These are phyloP conservation scores for Pseudogymnoascus sp. DNA, from an alignment of 2,329 filamentous ascomycete species.

Conservation along the genomic window DNA sequence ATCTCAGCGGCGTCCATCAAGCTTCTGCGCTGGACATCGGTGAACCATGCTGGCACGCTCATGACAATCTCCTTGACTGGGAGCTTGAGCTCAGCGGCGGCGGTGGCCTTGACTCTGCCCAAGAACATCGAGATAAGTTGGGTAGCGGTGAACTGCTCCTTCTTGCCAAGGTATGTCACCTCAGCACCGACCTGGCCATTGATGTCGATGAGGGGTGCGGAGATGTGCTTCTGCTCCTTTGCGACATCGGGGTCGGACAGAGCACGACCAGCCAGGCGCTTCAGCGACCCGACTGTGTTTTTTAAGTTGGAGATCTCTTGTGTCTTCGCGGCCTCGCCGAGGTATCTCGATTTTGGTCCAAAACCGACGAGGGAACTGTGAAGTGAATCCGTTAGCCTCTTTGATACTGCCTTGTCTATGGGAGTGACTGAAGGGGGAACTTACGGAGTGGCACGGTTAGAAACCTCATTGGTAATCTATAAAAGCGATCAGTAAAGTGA, in stretches of 20 bases:
- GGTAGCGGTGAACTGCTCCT: slow-evolving; percentile 89
- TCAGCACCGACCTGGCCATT: slow-evolving; percentile 93
- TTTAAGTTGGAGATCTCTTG: slow-evolving; percentile 99
- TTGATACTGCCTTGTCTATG: neutral
- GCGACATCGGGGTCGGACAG: slow-evolving; percentile 87
- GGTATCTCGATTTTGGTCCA: slow-evolving; percentile 84
- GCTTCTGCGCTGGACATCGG: slow-evolving; percentile 82
- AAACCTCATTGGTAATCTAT: slow-evolving; percentile 97
- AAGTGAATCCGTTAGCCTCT: slow-evolving; percentile 18
- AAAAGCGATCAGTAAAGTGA: slow-evolving; percentile 30
- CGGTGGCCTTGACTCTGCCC: slow-evolving; percentile 86
- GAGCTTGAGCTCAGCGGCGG: slow-evolving; percentile 78
- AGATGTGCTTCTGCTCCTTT: slow-evolving; percentile 87
- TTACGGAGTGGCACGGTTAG: slow-evolving; percentile 96
- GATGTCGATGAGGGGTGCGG: slow-evolving; percentile 78
- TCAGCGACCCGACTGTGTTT: slow-evolving; percentile 91
- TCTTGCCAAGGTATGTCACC: slow-evolving; percentile 88
- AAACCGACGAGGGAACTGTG: slow-evolving; percentile 86
- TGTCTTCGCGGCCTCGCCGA: slow-evolving; percentile 94
- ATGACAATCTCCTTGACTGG: slow-evolving; percentile 91
- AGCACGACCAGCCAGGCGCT: slow-evolving; percentile 82
- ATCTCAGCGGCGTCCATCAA: slow-evolving; percentile 90
- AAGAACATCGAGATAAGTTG: slow-evolving; percentile 94
- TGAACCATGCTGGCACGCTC: slow-evolving; percentile 95
- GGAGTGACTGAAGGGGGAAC: slow-evolving; percentile 35